Evolutionary conservation across 768 basidiomycete genomes (phyloP), one percentile per base, ranked within the genome.

Genomic region (Gyrodon lividus): DNA sequence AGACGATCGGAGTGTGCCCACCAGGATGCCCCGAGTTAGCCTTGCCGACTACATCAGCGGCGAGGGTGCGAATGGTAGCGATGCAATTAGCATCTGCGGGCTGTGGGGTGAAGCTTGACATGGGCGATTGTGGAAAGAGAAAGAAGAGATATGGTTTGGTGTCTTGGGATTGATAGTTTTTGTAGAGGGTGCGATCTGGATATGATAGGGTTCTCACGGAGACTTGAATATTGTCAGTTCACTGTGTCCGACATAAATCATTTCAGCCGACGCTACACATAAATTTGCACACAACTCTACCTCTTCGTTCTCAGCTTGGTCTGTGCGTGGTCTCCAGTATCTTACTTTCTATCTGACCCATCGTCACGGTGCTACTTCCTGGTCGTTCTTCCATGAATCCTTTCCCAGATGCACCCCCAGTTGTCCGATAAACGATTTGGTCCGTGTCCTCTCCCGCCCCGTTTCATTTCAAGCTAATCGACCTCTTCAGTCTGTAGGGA

Each of bases 1-100:
- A 40, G 6, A 4, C 14, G 34, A 51, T 19, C 17, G 28, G 46
- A 34, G 2, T 14, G 8, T 44, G 51, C 77, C 43, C 54, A 86
- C 92, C 92, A 55, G 91, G 93, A 71, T 95, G 93, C 51, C 93
- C 93, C 60, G 91, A 93, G 82, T 96, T 96, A 63, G 92, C 88
- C 73, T 92, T 89, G 58, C 72, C 84, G 42, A 90, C 88, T 59
- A 84, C 77, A 74, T 87, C 87, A 33, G 81, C 86, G 49, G 87
- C 84, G 54, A 91, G 82, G 37, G 83, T 80, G 52, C 88, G 84
- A 70, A 89, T 90, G 49, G 87, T 87, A 50, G 84, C 80, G 58
- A 89, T 75, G 59, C 83, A 77, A 50, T 76, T 63, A 54, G 79
- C 74, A 65, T 91, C 89, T 46, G 75, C 57, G 52, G 60, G 42